Percentiles rank a stretch among this genome's conserved stretches.
Evolutionary conservation across 139 green algal species (phyloP).

Genomic region (Chlorella sp.): DNA sequence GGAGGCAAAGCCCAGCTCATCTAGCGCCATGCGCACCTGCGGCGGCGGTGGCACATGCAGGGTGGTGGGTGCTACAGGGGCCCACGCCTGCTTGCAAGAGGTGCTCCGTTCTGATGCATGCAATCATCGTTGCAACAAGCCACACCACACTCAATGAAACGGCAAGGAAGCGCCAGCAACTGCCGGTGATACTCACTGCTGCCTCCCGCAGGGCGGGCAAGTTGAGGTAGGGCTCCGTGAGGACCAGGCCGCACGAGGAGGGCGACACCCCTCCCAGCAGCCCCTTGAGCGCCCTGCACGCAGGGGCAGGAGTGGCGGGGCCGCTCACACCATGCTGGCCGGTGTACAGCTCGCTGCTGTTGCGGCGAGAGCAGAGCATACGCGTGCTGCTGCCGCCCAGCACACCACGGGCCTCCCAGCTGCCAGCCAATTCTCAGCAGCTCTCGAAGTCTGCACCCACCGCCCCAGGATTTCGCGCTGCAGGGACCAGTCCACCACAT

Average conservation of each 20-base stretch:
- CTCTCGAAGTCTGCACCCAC: background rate
- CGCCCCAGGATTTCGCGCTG: slow-evolving; percentile 83
- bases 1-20: slow-evolving; percentile 78
- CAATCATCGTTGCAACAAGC: too few relatives aligned
- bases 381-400: too few relatives aligned
- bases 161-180: background rate
- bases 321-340: background rate
- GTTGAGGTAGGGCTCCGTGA: slow-evolving; percentile 88
- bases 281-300: slow-evolving; percentile 10
- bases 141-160: too few relatives aligned
- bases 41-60: background rate
- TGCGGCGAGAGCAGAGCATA: too few relatives aligned
- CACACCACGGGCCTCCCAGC: too few relatives aligned
- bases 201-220: slow-evolving; percentile 68
- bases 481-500: slow-evolving; percentile 84
- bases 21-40: slow-evolving; percentile 74
- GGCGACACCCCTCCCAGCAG: slow-evolving; percentile 32
- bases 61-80: too few relatives aligned
- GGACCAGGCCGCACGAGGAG: slow-evolving; percentile 60
- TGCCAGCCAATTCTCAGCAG: too few relatives aligned
- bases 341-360: background rate
- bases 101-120: too few relatives aligned
- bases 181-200: slow-evolving; percentile 1
- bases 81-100: too few relatives aligned
- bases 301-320: too few relatives aligned